Conservation (phyloP, 2,329 filamentous ascomycete genomes). For the Colletotrichum costaricense region DNA sequence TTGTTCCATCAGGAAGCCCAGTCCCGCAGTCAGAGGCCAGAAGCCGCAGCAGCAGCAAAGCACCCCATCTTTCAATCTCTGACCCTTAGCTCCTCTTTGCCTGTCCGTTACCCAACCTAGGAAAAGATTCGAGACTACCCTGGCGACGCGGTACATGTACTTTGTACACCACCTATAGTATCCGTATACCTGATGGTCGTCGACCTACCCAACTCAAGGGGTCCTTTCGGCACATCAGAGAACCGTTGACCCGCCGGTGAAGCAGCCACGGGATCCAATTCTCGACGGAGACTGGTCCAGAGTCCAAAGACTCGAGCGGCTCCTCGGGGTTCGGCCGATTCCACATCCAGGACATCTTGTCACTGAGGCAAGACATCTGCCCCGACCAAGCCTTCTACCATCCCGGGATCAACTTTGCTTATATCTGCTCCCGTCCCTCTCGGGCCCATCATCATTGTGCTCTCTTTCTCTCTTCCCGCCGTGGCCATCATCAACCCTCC, state of each 20-base stretch:
- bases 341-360: conserved; percentile 17
- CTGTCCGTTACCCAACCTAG: conserved; percentile 15
- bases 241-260: conserved; percentile 26
- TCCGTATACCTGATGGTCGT: not conserved
- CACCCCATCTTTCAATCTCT: conserved; percentile 13
- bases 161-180: not conserved
- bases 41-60: no score
- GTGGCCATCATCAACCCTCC: conserved; percentile 16
- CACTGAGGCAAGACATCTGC: conserved; percentile 12
- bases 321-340: conserved; percentile 28
- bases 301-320: not conserved
- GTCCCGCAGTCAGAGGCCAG: not conserved
- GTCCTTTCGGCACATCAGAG: conserved; percentile 19
- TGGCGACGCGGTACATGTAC: not conserved
- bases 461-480: not conserved
- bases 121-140: conserved; percentile 21
- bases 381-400: conserved; percentile 15
- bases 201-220: not conserved
- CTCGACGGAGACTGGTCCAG: conserved; percentile 29
- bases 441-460: not conserved
- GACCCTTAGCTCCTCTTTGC: not conserved
- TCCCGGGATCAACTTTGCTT: conserved; percentile 27
- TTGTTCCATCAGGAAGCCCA: not conserved
- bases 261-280: conserved; percentile 30
- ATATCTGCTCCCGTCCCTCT: conserved; percentile 34